Percentiles rank a stretch among this genome's conserved stretches.
Conservation (phyloP, 257 asterid species). For the Lantana camara region DNA sequence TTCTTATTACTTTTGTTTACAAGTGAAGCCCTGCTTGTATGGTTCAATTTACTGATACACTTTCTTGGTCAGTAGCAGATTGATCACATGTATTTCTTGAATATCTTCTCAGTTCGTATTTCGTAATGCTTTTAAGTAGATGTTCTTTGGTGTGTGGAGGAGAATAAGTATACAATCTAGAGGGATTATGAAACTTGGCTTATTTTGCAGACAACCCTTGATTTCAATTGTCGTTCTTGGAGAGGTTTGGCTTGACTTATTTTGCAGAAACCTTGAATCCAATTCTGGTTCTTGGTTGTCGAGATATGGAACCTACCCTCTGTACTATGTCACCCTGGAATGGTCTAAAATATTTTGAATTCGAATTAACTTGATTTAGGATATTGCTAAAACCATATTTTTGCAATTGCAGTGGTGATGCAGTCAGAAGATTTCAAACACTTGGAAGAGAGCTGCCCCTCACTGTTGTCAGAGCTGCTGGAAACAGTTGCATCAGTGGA, state of each 20-base stretch:
- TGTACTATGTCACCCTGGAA: conserved; percentile 12
- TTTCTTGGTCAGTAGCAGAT: conserved; percentile 6
- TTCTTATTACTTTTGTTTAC: neutral
- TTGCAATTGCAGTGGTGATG: conserved; percentile 68
- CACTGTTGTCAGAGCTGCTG: conserved; percentile 75
- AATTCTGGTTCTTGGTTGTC: conserved; percentile 16
- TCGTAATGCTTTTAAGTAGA: neutral
- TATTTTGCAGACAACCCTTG: conserved; percentile 17
- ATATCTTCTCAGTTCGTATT: neutral
- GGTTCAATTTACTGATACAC: neutral
- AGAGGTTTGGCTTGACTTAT: neutral
- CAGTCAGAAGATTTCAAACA: conserved; percentile 75
- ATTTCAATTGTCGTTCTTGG: conserved; percentile 20
- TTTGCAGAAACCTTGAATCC: conserved; percentile 15
- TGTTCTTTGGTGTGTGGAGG: neutral
- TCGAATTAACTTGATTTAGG: conserved; percentile 15
- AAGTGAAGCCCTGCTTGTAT: conserved; percentile 2
- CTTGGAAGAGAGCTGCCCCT: conserved; percentile 81
- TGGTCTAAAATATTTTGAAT: conserved; percentile 12
- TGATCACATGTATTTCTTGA: neutral
- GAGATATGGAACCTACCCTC: neutral
- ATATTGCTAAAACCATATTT: conserved; percentile 29
- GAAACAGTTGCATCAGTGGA: conserved; percentile 84
- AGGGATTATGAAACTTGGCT: neutral
- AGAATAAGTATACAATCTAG: conserved; percentile 6